phyloP scores from a whole-genome alignment of 164 flowering plant species.

The Magnolia officinalis region DNA sequence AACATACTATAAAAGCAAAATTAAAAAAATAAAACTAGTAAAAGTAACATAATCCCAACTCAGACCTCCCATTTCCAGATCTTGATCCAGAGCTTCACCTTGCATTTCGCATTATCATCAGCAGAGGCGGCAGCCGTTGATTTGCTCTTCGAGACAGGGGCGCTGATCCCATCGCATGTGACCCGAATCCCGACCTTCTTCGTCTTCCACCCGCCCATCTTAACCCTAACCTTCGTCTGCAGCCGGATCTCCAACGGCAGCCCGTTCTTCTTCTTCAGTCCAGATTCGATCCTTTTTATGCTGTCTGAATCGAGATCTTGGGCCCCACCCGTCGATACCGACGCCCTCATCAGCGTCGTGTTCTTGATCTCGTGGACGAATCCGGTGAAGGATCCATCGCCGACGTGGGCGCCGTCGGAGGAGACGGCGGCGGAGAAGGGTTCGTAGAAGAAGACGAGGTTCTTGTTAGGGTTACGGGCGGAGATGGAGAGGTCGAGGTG shows the following conservation, averaged over 20 bases:
- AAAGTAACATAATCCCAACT: not conserved
- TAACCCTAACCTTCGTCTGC: conserved; percentile 67
- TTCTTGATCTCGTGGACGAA: conserved; percentile 37
- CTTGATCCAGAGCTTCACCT: conserved; percentile 59
- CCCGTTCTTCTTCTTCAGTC: conserved; percentile 50
- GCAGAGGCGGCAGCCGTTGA: conserved; percentile 12
- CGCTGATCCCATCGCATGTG: conserved; percentile 40
- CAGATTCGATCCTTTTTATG: conserved; percentile 27
- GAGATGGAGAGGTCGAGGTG: conserved; percentile 41
- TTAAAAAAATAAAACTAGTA: not conserved
- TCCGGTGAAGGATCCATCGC: conserved; percentile 24
- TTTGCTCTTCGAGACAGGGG: conserved; percentile 24
- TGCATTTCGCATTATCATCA: conserved; percentile 30
- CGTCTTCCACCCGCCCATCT: conserved; percentile 58
- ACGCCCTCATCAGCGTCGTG: conserved; percentile 34
- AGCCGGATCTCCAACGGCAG: conserved; percentile 48
- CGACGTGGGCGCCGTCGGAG: conserved; percentile 33
- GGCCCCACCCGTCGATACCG: conserved; percentile 17
- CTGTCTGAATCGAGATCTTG: conserved; percentile 24
- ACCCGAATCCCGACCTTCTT: conserved; percentile 56
- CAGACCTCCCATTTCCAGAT: conserved; percentile 47
- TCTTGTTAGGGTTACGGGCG: conserved; percentile 67
- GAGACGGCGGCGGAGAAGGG: conserved; percentile 33
- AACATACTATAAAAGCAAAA: not conserved
- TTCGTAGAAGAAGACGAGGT: conserved; percentile 49